A percentile compares a stretch with the other conserved stretches of the same genome.
phyloP scores from a whole-genome alignment of 2,329 filamentous ascomycete species.

The Colletotrichum sp. region DNA sequence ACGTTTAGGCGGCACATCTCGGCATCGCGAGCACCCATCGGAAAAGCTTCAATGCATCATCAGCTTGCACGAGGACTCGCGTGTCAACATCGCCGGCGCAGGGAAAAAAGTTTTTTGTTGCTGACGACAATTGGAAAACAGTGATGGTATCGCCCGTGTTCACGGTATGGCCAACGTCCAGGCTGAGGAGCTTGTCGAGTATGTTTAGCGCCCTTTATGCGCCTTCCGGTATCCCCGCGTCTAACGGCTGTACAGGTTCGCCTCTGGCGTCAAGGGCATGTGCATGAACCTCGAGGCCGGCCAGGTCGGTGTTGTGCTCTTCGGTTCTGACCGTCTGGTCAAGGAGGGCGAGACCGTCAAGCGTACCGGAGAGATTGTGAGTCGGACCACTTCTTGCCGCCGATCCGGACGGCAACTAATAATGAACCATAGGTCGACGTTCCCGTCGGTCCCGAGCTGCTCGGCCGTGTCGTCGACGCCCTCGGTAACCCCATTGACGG shows the following conservation, averaged over 20 bases:
- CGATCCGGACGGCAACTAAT: constrained; percentile 25
- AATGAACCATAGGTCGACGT: constrained; percentile 79
- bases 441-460: constrained; percentile 88
- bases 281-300: constrained; percentile 99
- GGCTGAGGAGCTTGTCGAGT: constrained; percentile 99
- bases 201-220: constrained; percentile 51
- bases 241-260: constrained; percentile 70
- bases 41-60: constrained; percentile 15
- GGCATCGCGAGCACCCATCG: constrained; percentile 14
- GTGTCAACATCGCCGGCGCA: constrained; percentile 13
- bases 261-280: constrained; percentile 99
- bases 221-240: constrained; percentile 2
- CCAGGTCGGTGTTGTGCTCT: constrained; percentile 99
- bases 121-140: constrained; percentile 40
- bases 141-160: constrained; percentile 99
- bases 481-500: constrained; percentile 99
- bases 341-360: constrained; percentile 99
- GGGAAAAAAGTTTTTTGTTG: neutral
- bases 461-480: constrained; percentile 98
- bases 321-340: constrained; percentile 99
- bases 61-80: constrained; percentile 13
- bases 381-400: constrained; percentile 39
- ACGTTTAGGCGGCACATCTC: constrained; percentile 53
- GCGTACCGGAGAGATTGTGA: constrained; percentile 98
- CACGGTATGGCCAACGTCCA: constrained; percentile 99